Evolutionary conservation across 768 basidiomycete species (phyloP).

Genomic region (Trametes meyenii): DNA sequence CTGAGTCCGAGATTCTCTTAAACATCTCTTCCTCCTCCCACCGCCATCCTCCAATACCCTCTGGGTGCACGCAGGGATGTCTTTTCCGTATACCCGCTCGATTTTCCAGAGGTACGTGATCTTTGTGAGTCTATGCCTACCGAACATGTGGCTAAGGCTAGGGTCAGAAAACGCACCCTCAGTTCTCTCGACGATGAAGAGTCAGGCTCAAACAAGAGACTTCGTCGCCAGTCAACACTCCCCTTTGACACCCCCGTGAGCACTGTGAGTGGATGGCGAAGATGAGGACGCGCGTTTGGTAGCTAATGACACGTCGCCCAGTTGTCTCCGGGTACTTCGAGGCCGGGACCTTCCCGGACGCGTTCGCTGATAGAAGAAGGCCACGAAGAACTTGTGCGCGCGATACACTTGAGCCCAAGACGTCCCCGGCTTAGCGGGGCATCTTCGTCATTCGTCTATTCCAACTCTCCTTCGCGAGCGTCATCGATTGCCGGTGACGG

Average conservation of each 20-base stretch:
- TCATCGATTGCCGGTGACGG: conserved; percentile 16
- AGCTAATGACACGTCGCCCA: conserved; percentile 8
- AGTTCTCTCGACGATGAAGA: conserved; percentile 10
- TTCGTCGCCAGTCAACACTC: conserved; percentile 12
- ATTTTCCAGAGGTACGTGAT: conserved; percentile 3
- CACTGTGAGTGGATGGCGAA: background rate
- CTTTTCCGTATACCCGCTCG: background rate
- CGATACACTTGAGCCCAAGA: conserved; percentile 5
- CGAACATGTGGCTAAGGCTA: conserved; percentile 6
- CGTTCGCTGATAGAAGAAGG: conserved; percentile 10
- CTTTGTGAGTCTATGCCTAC: background rate
- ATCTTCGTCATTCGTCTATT: conserved; percentile 14
- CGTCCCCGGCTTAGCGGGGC: conserved; percentile 9
- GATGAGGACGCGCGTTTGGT: background rate
- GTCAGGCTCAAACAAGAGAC: conserved; percentile 5
- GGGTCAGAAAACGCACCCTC: conserved; percentile 15
- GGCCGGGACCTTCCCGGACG: conserved; percentile 4
- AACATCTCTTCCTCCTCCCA: conserved; percentile 4
- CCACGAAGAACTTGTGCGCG: conserved; percentile 8
- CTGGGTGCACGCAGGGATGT: background rate
- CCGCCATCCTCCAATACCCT: background rate
- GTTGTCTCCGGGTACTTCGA: conserved; percentile 8
- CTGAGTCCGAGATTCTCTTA: conserved; percentile 13
- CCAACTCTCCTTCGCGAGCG: conserved; percentile 13
- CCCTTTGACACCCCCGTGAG: conserved; percentile 11